A percentile compares a stretch with the other conserved stretches of the same genome.
Conservation (phyloP, 2,329 filamentous ascomycete genomes). For the Colletotrichum aenigma region DNA sequence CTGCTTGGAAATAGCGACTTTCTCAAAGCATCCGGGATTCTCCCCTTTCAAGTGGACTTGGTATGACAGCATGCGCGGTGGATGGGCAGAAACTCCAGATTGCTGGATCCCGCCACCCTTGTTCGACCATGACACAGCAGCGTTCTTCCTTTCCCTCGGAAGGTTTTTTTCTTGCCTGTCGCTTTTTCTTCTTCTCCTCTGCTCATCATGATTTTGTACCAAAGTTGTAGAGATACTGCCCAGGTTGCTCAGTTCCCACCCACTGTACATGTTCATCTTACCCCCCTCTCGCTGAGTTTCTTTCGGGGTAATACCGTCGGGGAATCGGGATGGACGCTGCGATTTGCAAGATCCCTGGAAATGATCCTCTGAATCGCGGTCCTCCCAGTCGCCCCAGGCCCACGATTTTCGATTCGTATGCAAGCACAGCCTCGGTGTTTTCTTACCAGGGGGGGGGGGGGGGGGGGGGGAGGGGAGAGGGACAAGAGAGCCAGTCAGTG, state of each 20-base stretch:
- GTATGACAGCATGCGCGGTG: constrained; percentile 4
- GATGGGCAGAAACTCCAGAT: constrained; percentile 6
- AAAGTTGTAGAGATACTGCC: background rate
- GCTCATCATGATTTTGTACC: background rate
- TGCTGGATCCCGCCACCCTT: background rate
- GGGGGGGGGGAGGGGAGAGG: background rate
- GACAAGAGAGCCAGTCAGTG: background rate
- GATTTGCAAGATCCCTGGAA: constrained; percentile 22
- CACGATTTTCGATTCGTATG: constrained; percentile 13
- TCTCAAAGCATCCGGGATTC: background rate
- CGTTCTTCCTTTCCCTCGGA: background rate
- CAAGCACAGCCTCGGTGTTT: constrained; percentile 15
- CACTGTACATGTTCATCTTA: background rate
- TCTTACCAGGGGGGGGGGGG: background rate
- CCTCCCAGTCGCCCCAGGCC: background rate
- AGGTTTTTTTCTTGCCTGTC: background rate
- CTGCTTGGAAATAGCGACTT: background rate
- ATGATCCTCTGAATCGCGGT: constrained; percentile 21
- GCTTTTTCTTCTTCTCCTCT: background rate
- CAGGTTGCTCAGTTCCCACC: background rate
- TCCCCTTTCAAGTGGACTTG: background rate
- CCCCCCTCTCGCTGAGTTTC: background rate
- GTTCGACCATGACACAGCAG: background rate
- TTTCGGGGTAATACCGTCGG: constrained; percentile 4
- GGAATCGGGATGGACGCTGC: constrained; percentile 13